A percentile compares a stretch with the other conserved stretches of the same genome.
These are phyloP conservation scores for Coemansia aciculifera DNA, from an alignment of 192 early-diverging fungal genomes.

Conservation along the genomic window DNA sequence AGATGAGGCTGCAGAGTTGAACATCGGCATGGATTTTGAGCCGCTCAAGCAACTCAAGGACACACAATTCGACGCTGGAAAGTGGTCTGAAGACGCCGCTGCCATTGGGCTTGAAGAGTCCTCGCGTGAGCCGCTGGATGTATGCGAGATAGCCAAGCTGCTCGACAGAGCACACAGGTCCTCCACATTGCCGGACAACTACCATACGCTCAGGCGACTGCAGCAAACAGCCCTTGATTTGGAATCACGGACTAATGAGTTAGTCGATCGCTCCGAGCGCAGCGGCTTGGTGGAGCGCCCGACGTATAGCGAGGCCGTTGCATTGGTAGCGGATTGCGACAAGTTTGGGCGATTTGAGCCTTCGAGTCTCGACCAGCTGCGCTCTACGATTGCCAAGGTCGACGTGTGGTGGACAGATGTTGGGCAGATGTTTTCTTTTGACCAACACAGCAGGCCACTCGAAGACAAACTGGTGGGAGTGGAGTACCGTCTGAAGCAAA, in stretches of 20 bases:
- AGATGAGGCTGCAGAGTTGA: constrained; percentile 19
- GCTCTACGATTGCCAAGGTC: constrained; percentile 12
- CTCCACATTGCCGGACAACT: constrained; percentile 19
- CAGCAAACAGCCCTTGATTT: constrained; percentile 39
- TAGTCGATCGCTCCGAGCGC: constrained; percentile 26
- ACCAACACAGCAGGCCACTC: neutral
- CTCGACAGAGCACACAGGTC: constrained; percentile 47
- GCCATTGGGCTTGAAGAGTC: constrained; percentile 12
- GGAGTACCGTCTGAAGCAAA: constrained; percentile 24
- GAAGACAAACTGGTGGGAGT: constrained; percentile 15
- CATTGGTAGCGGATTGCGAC: constrained; percentile 12
- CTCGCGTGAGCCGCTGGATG: constrained; percentile 11
- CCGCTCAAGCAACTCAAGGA: constrained; percentile 9
- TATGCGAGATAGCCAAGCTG: constrained; percentile 28
- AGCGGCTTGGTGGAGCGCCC: constrained; percentile 36
- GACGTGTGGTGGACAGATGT: constrained; percentile 23
- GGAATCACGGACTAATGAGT: constrained; percentile 30
- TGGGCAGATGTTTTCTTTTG: constrained; percentile 16
- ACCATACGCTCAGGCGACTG: constrained; percentile 20
- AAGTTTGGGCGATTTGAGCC: constrained; percentile 42
- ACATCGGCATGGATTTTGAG: constrained; percentile 3
- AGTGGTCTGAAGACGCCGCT: constrained; percentile 22
- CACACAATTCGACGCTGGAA: neutral
- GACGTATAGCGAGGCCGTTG: constrained; percentile 18
- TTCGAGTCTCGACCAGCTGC: constrained; percentile 16